These are phyloP conservation scores for Daldinia bambusicola DNA, from an alignment of 495 filamentous ascomycete species.

Conservation along the genomic window DNA sequence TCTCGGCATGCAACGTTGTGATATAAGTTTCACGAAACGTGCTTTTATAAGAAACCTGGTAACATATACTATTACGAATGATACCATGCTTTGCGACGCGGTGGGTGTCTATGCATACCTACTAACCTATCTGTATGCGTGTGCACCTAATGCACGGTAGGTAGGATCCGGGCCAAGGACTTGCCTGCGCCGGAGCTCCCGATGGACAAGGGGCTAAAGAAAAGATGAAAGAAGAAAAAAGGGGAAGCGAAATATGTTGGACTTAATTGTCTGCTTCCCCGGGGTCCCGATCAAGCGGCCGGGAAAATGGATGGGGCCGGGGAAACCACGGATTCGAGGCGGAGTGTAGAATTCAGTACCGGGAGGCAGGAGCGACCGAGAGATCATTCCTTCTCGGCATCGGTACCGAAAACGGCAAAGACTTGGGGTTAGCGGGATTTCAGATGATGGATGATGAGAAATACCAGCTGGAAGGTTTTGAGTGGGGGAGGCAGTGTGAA, in stretches of 20 bases:
- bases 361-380: not conserved
- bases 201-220: not conserved
- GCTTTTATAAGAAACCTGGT: not conserved
- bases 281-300: not conserved
- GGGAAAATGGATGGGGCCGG: not conserved
- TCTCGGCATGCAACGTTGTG: not conserved
- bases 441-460: not conserved
- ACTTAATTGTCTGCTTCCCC: not conserved
- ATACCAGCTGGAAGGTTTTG: not conserved
- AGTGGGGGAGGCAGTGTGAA: not conserved
- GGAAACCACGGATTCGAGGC: not conserved
- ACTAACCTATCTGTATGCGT: not conserved
- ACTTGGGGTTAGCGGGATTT: not conserved
- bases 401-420: slow-evolving; percentile 2
- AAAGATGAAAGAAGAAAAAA: not conserved
- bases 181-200: not conserved
- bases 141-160: not conserved
- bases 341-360: not conserved
- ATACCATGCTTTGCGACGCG: not conserved
- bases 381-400: not conserved
- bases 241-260: not conserved
- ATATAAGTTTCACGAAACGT: not conserved
- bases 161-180: not conserved
- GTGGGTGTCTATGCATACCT: not conserved
- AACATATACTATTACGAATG: not conserved